These are phyloP conservation scores for Panaeolus cyanescens DNA, from an alignment of 768 basidiomycete species.

Conservation along the genomic window DNA sequence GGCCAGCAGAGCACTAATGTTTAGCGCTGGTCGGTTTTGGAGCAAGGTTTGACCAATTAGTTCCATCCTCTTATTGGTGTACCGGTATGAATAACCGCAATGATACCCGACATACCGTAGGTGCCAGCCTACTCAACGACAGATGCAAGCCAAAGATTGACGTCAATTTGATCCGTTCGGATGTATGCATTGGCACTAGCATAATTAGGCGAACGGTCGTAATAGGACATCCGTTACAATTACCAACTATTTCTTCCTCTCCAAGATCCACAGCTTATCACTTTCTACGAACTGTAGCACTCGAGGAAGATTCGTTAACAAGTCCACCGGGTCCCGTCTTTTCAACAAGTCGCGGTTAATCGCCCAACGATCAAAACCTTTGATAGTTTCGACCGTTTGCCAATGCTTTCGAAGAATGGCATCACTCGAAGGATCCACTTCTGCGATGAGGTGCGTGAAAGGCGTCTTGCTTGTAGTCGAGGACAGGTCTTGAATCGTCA, in stretches of 20 bases:
- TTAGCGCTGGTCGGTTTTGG: no score
- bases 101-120: no score
- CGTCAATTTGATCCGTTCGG: no score
- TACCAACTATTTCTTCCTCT: conserved; percentile 24
- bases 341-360: conserved; percentile 24
- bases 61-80: no score
- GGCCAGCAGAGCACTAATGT: no score
- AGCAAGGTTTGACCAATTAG: no score
- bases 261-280: conserved; percentile 53
- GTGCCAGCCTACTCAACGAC: no score
- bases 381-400: conserved; percentile 44
- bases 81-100: no score
- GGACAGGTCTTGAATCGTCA: conserved; percentile 44
- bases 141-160: no score
- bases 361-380: conserved; percentile 42
- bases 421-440: conserved; percentile 34
- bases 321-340: conserved; percentile 5
- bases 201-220: no score
- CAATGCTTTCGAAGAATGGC: conserved; percentile 31
- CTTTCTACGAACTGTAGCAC: conserved; percentile 38
- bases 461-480: conserved; percentile 21
- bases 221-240: no score
- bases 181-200: no score
- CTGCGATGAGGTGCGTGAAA: conserved; percentile 69
- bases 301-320: conserved; percentile 21